Base-by-base conservation (phyloP, 176 grass and related monocot species). In the Eremochloa ophiuroides region DNA sequence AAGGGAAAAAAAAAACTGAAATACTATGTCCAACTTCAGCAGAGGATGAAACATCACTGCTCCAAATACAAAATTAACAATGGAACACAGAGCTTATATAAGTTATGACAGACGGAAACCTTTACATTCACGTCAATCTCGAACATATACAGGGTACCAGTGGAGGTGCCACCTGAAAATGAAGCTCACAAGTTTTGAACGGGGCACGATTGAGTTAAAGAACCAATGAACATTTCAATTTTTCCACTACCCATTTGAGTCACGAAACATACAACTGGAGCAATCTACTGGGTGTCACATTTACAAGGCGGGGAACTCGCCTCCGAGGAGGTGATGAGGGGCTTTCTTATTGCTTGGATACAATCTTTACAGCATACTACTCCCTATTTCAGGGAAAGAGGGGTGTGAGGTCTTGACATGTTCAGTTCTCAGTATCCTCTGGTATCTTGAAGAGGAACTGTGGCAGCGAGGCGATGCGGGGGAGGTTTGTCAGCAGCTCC, bases 391-490 rank as follows among this genome's bases (percentile, higher is more conserved):
- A 10, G 37, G 38, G 81, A 64, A 50, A 74, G 33, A n/a, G 48
- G 65, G 27, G 56, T 12, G 14, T 6, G 61, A 69, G 81, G 84
- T 13, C 30, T 82, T 66, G 22, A 58, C 59, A 62, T 27, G 58
- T 72, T 98, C 86, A 79, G 68, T 91, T 91, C 46, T 91, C 90
- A 20, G 78, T 83, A 93, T 88, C 92, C 75, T 94, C 90, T 5
- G 88, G 88, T 75, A 91, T 91, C 76, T 95, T 95, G 81, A 91
- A 93, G 53, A 94, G 85, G 84, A 98, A 93, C 84, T 94, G 84
- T 2, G 92, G 95, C 58, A 95, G 44, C 0, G 95, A 98, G 11
- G 90, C 88, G 2, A 98, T 93, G 27, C 92, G 92, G 7, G 95
- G 95, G 28, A 98, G 86, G 82, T 93, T 82, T 42, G 87, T 83